These are phyloP conservation scores for Aureococcus anophagefferens DNA, from an alignment of 108 stramenopile genomes.

Conservation along the genomic window DNA sequence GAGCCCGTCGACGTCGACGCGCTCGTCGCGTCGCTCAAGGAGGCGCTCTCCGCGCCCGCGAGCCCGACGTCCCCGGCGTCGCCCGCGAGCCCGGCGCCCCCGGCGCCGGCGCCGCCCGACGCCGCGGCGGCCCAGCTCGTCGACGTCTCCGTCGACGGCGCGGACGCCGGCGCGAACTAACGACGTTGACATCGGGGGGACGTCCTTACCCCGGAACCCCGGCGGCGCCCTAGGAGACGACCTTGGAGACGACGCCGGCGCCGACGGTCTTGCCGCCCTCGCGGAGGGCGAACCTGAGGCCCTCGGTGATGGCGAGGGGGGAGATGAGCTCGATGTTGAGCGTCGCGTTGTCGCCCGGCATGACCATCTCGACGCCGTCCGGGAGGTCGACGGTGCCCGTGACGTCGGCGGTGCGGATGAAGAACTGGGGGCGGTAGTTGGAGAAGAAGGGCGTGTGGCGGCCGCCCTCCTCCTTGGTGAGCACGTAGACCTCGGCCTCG, in stretches of 20 bases:
- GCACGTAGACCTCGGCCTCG: conserved; percentile 91
- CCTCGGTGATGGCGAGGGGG: conserved; percentile 79
- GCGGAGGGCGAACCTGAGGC: conserved; percentile 93
- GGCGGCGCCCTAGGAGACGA: conserved; percentile 39
- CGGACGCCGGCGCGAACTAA: too few relatives aligned
- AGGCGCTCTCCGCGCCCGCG: too few relatives aligned
- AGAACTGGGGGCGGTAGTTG: conserved; percentile 98
- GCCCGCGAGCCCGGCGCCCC: too few relatives aligned
- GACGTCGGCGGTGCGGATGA: conserved; percentile 95
- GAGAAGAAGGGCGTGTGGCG: conserved; percentile 98
- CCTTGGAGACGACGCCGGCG: conserved; percentile 90
- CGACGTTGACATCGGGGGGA: too few relatives aligned
- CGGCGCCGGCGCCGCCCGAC: too few relatives aligned
- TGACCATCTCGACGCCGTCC: conserved; percentile 94
- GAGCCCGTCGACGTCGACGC: too few relatives aligned
- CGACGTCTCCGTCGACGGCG: too few relatives aligned
- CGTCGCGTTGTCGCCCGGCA: conserved; percentile 96
- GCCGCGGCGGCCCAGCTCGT: too few relatives aligned
- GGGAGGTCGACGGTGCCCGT: conserved; percentile 78
- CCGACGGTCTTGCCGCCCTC: conserved; percentile 98
- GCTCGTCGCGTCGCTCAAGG: too few relatives aligned
- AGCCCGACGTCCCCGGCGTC: too few relatives aligned
- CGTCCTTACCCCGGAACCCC: too few relatives aligned
- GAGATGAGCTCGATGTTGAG: conserved; percentile 84
- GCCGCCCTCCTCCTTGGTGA: conserved; percentile 95